Conservation (phyloP, 208 protist species). For the Crithidia mellificae region DNA sequence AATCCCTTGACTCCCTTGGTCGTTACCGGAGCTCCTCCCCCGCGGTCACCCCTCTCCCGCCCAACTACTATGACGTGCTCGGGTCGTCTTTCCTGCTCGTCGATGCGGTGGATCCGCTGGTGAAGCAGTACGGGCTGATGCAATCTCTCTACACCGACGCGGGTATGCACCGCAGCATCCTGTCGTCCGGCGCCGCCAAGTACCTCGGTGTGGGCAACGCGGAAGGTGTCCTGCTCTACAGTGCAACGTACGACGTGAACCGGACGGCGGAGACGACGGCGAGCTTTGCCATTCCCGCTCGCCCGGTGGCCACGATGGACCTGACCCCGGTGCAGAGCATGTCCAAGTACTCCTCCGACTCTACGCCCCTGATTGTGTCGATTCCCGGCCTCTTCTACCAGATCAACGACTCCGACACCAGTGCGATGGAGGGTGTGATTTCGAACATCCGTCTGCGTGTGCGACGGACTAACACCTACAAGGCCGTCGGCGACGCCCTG, state of each 20-base stretch:
- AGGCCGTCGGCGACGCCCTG: slow-evolving; percentile 10
- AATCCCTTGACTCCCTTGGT: slow-evolving; percentile 37
- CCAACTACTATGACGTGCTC: slow-evolving; percentile 69
- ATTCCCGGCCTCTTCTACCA: slow-evolving; percentile 20
- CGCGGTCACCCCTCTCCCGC: slow-evolving; percentile 35
- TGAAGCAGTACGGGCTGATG: slow-evolving; percentile 39
- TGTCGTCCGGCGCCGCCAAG: slow-evolving; percentile 38
- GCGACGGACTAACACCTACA: background rate
- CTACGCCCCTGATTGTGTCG: slow-evolving; percentile 15
- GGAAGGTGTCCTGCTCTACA: slow-evolving; percentile 13
- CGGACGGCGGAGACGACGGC: background rate
- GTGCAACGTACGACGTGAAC: background rate
- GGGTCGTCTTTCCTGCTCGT: slow-evolving; percentile 40
- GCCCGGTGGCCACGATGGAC: slow-evolving; percentile 35
- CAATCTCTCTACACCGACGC: slow-evolving; percentile 47
- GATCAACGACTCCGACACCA: slow-evolving; percentile 14
- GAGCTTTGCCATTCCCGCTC: background rate
- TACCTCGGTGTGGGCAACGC: slow-evolving; percentile 21
- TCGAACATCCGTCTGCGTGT: slow-evolving; percentile 12
- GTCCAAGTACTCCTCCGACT: slow-evolving; percentile 31
- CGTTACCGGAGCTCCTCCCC: slow-evolving; percentile 25
- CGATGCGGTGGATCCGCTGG: slow-evolving; percentile 10
- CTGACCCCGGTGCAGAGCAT: slow-evolving; percentile 14
- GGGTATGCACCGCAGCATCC: slow-evolving; percentile 41
- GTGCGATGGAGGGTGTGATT: slow-evolving; percentile 17